Evolutionary conservation across 331 rosid genomes (phyloP), one percentile per base, ranked within the genome.

Genomic region (Phaseolus coccineus): DNA sequence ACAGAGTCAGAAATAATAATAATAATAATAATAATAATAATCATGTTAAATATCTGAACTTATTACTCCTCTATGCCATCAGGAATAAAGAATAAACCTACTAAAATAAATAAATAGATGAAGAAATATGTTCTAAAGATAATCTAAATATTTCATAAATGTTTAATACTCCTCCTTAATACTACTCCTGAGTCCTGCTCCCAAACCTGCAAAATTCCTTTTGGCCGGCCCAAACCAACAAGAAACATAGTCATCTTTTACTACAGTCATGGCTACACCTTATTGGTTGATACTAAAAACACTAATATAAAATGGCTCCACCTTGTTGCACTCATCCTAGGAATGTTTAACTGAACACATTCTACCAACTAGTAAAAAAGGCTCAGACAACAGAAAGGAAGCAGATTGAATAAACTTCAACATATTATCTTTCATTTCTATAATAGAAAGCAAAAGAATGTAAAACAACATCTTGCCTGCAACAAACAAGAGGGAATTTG

Each of bases 401-500:
- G 70, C 15, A 44, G 50, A 61, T 59, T 16, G 55, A 27, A 4
- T 52, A 47, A 42, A 65, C 27, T 64, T 48, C n/a, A 27, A 50
- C 52, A 75, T 79, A 4, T 24, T n/a, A 62, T 27, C 28, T 48
- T 56, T 24, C 13, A 9, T 80, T 75, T 57, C 85, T 22, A 40
- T 46, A 8, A 71, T 40, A 73, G 76, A 62, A 67, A 70, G 82
- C 25, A 77, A 69, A 47, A 68, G 28, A 33, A 77, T 37, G 46
- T 13, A 44, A 48, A 72, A 67, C 55, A 77, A 59, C 62, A 16
- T 65, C 82, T 87, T 81, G 82, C 97, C 91, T 91, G 91, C 87
- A 91, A 85, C 79, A 93, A 87, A 80, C 86, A 75, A 22, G 96
- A 80, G 79, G 99, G 99, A 90, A 91, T 88, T 84, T 91, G 94